Conservation (phyloP, 176 grass and related monocot species). For the Dactylis glomerata region DNA sequence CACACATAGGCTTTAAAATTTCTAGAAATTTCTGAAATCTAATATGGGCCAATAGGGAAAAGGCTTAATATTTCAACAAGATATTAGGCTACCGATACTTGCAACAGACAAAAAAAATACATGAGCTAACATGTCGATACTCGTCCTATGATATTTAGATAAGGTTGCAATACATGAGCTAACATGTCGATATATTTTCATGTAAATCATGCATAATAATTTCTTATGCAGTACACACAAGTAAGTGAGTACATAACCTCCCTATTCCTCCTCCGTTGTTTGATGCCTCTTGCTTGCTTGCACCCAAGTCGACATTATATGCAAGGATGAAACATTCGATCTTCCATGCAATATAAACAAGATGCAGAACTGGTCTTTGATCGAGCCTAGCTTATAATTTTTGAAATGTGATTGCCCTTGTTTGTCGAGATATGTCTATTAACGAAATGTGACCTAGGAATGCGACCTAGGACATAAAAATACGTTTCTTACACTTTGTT, state of each 20-base stretch:
- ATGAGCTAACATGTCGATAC: too few relatives aligned
- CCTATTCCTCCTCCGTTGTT: background rate
- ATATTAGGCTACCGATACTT: too few relatives aligned
- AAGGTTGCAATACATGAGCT: background rate
- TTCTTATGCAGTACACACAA: background rate
- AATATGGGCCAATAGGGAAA: too few relatives aligned
- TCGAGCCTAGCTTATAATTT: background rate
- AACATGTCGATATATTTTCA: background rate
- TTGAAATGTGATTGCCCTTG: background rate
- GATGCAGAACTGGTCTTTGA: background rate
- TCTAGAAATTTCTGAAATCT: too few relatives aligned
- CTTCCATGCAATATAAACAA: background rate
- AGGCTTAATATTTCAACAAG: too few relatives aligned
- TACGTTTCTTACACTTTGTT: too few relatives aligned
- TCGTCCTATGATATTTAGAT: background rate
- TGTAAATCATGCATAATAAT: background rate
- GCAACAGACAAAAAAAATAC: too few relatives aligned
- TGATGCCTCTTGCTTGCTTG: background rate
- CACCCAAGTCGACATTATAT: background rate
- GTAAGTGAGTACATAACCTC: background rate
- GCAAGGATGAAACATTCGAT: background rate
- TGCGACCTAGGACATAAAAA: too few relatives aligned
- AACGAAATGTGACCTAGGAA: background rate
- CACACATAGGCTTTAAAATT: too few relatives aligned
- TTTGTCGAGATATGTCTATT: background rate